Evolutionary conservation across 192 early-diverging fungal genomes (phyloP).

Genomic region (Glomus cerebriforme): DNA sequence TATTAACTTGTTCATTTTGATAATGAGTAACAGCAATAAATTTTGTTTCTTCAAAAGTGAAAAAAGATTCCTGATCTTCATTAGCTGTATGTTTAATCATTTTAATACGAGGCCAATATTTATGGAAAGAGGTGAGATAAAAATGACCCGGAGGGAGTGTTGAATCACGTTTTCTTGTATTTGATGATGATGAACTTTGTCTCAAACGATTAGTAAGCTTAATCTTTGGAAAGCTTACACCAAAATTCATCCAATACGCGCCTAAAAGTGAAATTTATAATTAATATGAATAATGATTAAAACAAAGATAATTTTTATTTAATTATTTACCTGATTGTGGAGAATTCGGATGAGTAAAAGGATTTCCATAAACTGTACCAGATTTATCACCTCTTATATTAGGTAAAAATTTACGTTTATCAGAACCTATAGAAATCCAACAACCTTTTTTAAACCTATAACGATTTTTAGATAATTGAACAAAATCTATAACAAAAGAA

Average conservation of each 20-base stretch:
- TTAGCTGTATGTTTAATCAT: conserved; percentile 40
- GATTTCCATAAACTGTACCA: neutral
- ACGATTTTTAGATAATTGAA: conserved; percentile 35
- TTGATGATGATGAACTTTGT: neutral
- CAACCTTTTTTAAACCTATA: conserved; percentile 41
- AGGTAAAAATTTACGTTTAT: conserved; percentile 2
- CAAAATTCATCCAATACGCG: conserved; percentile 43
- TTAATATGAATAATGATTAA: neutral
- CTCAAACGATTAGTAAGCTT: conserved; percentile 51
- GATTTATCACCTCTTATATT: neutral
- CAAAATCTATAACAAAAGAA: conserved; percentile 48
- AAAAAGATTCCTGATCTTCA: conserved; percentile 27
- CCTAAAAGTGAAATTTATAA: conserved; percentile 30
- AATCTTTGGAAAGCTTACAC: conserved; percentile 49
- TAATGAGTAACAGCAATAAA: conserved; percentile 68
- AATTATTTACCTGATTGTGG: conserved; percentile 26
- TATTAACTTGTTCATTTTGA: conserved; percentile 57
- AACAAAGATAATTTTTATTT: too few species aligned
- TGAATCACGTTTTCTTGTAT: neutral
- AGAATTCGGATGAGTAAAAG: conserved; percentile 39
- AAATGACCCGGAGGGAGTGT: conserved; percentile 43
- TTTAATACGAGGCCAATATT: conserved; percentile 55
- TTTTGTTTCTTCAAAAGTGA: conserved; percentile 46
- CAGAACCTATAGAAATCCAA: conserved; percentile 37
- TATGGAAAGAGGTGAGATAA: conserved; percentile 48